These are phyloP conservation scores for Petunia secreta DNA, from an alignment of 257 asterid genomes.

Conservation along the genomic window DNA sequence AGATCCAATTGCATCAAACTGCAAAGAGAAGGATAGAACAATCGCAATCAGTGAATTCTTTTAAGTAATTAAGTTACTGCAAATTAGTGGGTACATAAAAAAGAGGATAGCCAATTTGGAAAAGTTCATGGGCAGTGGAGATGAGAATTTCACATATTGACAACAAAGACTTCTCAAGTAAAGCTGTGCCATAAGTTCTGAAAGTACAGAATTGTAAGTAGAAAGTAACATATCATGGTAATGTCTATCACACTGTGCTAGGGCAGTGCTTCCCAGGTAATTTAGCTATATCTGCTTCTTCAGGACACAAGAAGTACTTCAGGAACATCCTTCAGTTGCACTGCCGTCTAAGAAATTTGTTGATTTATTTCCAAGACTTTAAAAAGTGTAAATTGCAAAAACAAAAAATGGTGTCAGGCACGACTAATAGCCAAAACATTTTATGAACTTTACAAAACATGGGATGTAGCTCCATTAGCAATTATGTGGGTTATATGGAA, in stretches of 20 bases:
- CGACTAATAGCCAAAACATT: neutral
- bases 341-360: neutral
- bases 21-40: slow-evolving; percentile 5
- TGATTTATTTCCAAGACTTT: neutral
- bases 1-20: slow-evolving; percentile 8
- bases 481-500: too few relatives aligned
- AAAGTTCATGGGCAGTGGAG: slow-evolving; percentile 1
- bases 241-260: neutral
- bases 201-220: neutral
- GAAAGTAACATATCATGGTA: neutral
- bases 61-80: slow-evolving; percentile 7
- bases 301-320: neutral
- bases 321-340: neutral
- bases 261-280: neutral
- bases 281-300: neutral
- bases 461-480: too few relatives aligned
- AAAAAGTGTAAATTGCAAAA: neutral
- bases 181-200: neutral
- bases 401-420: neutral
- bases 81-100: slow-evolving; percentile 1
- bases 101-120: slow-evolving; percentile 7
- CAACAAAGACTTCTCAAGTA: neutral
- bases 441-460: neutral
- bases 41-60: neutral
- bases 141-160: neutral